A percentile compares a stretch with the other conserved stretches of the same genome.
Evolutionary conservation across 805 yeast genomes (phyloP).

Genomic region (Lipomyces starkeyi): DNA sequence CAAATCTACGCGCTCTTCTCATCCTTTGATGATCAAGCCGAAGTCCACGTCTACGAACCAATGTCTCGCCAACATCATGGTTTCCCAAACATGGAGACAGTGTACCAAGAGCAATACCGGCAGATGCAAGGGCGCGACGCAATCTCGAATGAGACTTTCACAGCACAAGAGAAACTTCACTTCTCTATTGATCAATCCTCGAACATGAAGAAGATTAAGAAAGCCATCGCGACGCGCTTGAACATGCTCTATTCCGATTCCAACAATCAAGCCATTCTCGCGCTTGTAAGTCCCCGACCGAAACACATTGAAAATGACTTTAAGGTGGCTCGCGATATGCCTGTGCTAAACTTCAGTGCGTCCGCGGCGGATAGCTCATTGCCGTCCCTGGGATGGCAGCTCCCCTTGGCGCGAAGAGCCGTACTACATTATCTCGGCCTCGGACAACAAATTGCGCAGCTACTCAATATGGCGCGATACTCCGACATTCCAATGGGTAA

Average conservation of each 20-base stretch:
- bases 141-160: slow-evolving; percentile 48
- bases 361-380: slow-evolving; percentile 61
- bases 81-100: slow-evolving; percentile 59
- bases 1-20: slow-evolving; percentile 73
- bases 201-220: slow-evolving; percentile 61
- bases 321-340: slow-evolving; percentile 59
- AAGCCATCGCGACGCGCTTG: slow-evolving; percentile 49
- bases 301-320: slow-evolving; percentile 54
- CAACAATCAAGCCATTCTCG: slow-evolving; percentile 28
- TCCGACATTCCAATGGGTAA: slow-evolving; percentile 88
- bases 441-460: slow-evolving; percentile 72
- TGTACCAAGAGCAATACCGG: slow-evolving; percentile 56
- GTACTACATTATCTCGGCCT: slow-evolving; percentile 74
- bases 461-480: slow-evolving; percentile 69
- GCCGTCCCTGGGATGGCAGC: slow-evolving; percentile 85
- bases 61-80: slow-evolving; percentile 65
- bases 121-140: slow-evolving; percentile 47
- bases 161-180: slow-evolving; percentile 57
- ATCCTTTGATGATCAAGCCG: slow-evolving; percentile 58
- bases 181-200: slow-evolving; percentile 64
- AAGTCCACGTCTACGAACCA: slow-evolving; percentile 70
- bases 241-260: slow-evolving; percentile 17
- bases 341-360: slow-evolving; percentile 60
- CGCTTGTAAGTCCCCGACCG: slow-evolving; percentile 27
- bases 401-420: slow-evolving; percentile 64